Base-by-base conservation (phyloP, 768 basidiomycete genomes). In the Mycena latifolia region DNA sequence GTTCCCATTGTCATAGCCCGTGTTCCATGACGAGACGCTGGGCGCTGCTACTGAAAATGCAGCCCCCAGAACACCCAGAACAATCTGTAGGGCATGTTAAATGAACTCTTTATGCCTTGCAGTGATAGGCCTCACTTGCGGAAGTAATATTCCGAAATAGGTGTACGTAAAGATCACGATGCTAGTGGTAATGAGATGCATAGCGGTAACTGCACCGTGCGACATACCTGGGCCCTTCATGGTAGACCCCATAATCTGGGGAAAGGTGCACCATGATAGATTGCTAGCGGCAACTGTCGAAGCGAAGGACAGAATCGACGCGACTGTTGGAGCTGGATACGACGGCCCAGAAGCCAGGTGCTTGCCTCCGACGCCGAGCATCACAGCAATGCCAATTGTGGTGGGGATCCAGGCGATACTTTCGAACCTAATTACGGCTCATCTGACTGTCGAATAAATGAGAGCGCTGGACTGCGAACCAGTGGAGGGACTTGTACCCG, bases 341-440 rank as follows among this genome's bases (percentile, higher is more conserved):
- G 69, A 22, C 3, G 76, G 71, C 52, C 74, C 72, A n/a, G 72
- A 80, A 28, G 78, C 72, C 12, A 93, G 78, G 63, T 92, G 82
- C 70, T 88, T 87, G 0, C 88, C 90, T 0, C 90, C 86, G 5
- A 91, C 78, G 0, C 89, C 90, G 29, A 90, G 80, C 28, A 89
- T 85, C 28, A 91, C 82, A 28, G 91, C 74, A 75, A 90, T 89
- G 17, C 86, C 82, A 43, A 93, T 74, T 10, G 87, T 76, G 46
- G 88, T 85, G 0, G 92, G 92, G 10, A 92, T 78, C 92, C 92
- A 93, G 6, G 87, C 79, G 11, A 88, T 73, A 24, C 84, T 86
- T 69, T 92, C 92, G 54, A 80, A 83, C 76, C 79, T 82, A 55
- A 33, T 33, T 33, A 11, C 31, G 11, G 31, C 31, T n/a, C n/a